phyloP scores from a whole-genome alignment of 140 eudicot genomes.

The Eryngium alpinum region DNA sequence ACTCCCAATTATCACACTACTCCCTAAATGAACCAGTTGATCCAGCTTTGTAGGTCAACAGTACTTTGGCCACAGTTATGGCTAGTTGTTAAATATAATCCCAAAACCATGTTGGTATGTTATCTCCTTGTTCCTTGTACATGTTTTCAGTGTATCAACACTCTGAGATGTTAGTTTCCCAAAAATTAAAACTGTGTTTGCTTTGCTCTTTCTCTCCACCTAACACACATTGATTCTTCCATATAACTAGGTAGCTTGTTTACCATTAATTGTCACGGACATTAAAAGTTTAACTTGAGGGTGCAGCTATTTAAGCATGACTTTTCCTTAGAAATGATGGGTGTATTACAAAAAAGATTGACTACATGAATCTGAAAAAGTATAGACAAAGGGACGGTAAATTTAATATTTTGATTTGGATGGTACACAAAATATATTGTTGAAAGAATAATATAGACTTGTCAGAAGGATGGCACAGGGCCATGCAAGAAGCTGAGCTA shows the following conservation, averaged over 20 bases:
- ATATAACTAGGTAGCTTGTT: background rate
- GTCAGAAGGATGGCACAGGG: background rate
- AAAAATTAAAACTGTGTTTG: background rate
- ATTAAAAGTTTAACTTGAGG: background rate
- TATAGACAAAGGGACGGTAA: background rate
- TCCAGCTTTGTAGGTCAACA: background rate
- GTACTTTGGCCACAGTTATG: background rate
- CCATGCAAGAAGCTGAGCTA: background rate
- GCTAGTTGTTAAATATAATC: background rate
- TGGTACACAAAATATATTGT: background rate
- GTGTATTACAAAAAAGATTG: background rate
- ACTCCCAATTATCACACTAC: too few species aligned
- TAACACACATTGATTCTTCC: background rate
- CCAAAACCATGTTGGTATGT: background rate
- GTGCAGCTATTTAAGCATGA: background rate
- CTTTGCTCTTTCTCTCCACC: slow-evolving; percentile 3
- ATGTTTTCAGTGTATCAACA: background rate
- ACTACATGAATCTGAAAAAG: background rate
- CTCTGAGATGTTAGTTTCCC: background rate
- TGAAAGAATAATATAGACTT: background rate
- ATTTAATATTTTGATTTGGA: background rate
- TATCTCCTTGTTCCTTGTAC: background rate
- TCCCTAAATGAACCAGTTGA: too few species aligned
- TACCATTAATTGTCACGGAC: background rate
- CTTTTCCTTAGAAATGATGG: background rate